Conservation (phyloP, 2,329 filamentous ascomycete species). For the Penicillium polonicum region DNA sequence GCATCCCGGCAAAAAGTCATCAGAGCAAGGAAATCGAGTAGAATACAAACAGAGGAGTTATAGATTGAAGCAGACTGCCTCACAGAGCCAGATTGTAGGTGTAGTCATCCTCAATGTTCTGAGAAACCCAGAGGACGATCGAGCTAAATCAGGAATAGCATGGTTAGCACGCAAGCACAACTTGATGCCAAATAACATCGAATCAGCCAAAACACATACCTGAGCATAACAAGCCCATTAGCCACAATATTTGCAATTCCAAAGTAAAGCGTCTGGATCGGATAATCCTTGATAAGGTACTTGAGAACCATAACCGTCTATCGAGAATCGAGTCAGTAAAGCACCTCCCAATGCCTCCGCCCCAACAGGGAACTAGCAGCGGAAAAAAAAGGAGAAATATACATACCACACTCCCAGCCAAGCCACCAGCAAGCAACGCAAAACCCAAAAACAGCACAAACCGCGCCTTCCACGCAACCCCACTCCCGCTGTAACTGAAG, state of each 20-base stretch:
- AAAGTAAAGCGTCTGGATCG: slow-evolving; percentile 64
- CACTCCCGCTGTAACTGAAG: slow-evolving; percentile 64
- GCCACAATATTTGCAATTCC: slow-evolving; percentile 65
- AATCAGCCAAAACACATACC: slow-evolving; percentile 47
- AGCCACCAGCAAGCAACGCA: slow-evolving; percentile 65
- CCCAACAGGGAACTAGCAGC: not conserved
- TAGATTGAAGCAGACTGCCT: slow-evolving; percentile 3
- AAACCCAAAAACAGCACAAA: slow-evolving; percentile 69
- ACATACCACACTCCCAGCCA: slow-evolving; percentile 63
- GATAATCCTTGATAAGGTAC: slow-evolving; percentile 61
- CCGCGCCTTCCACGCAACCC: slow-evolving; percentile 68
- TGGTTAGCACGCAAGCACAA: not conserved
- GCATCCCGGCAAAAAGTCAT: slow-evolving; percentile 13
- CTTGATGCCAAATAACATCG: not conserved
- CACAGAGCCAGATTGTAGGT: slow-evolving; percentile 67
- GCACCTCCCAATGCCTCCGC: not conserved
- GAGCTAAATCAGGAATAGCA: slow-evolving; percentile 46
- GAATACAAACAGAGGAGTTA: slow-evolving; percentile 18
- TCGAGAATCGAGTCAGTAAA: not conserved
- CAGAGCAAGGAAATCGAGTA: slow-evolving; percentile 17
- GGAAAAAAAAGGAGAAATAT: not conserved
- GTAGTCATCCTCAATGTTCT: slow-evolving; percentile 73
- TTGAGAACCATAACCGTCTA: slow-evolving; percentile 66
- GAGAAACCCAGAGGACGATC: slow-evolving; percentile 65
- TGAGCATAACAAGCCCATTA: slow-evolving; percentile 66